These are phyloP conservation scores for Arthrobotrys iridis DNA, from an alignment of 2,329 filamentous ascomycete genomes.

Conservation along the genomic window DNA sequence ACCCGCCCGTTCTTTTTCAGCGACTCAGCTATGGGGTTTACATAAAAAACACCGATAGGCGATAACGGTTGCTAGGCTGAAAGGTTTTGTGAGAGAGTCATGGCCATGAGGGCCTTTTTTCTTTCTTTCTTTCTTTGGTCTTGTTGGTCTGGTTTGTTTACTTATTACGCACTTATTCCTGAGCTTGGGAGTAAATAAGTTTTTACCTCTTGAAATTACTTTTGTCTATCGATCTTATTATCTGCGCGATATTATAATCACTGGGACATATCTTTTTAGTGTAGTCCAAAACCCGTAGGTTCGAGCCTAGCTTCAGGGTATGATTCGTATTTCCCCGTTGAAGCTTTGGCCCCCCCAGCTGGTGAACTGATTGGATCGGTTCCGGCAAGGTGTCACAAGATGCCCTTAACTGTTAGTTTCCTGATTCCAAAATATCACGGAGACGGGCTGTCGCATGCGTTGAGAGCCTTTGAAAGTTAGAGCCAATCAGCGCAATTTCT, in stretches of 20 bases:
- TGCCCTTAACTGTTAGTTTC: background rate
- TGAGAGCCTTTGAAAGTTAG: background rate
- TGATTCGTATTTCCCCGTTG: background rate
- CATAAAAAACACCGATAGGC: constrained; percentile 15
- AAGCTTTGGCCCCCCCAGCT: background rate
- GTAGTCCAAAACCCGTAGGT: background rate
- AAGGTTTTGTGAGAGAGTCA: no score
- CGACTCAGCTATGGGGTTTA: background rate
- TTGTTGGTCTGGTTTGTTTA: background rate
- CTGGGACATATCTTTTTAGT: background rate
- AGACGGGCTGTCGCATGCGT: constrained; percentile 7
- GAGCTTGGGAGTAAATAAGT: no score
- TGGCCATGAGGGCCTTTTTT: background rate
- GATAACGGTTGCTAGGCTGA: constrained; percentile 33
- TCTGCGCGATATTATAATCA: background rate
- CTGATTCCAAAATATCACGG: constrained; percentile 47
- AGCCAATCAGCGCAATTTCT: no score
- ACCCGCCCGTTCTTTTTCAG: background rate
- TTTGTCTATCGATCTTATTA: background rate
- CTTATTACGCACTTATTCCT: background rate
- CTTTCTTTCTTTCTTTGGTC: background rate
- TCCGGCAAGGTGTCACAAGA: constrained; percentile 44
- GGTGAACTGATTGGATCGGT: constrained; percentile 37
- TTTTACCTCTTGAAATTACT: no score
- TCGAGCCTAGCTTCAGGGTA: background rate